Percentiles rank a stretch among this genome's conserved stretches.
Evolutionary conservation across 2,329 filamentous ascomycete genomes (phyloP).

Genomic region (Beauveria australis): DNA sequence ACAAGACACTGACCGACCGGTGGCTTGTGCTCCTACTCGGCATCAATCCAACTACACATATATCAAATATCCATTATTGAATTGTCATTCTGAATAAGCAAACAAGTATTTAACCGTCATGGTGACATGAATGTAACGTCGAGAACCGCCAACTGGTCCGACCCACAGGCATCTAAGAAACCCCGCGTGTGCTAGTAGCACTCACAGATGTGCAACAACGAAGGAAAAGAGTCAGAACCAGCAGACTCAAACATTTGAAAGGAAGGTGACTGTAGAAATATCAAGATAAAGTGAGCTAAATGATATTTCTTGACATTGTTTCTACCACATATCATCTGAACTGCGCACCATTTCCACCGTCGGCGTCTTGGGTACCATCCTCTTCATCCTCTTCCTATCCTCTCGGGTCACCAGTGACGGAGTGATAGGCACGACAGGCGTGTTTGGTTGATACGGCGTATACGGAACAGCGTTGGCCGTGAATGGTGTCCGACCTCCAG

Average conservation of each 20-base stretch:
- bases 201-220: neutral
- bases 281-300: neutral
- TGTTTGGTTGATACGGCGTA: constrained; percentile 71
- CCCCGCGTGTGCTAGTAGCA: neutral
- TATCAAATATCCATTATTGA: neutral
- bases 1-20: no score
- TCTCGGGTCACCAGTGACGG: constrained; percentile 64
- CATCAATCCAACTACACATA: no score
- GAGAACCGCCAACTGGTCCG: neutral
- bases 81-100: neutral
- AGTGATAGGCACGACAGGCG: constrained; percentile 66
- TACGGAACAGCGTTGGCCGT: constrained; percentile 60
- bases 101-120: neutral
- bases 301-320: neutral
- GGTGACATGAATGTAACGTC: neutral
- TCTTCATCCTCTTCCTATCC: constrained; percentile 62
- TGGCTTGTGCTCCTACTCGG: no score
- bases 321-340: constrained; percentile 57
- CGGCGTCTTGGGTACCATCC: constrained; percentile 54
- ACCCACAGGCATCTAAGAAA: neutral
- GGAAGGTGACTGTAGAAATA: neutral
- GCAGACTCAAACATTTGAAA: neutral
- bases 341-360: constrained; percentile 54
- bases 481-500: constrained; percentile 53
- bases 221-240: neutral